Base-by-base conservation (phyloP, 2,329 filamentous ascomycete genomes). In the Emericellopsis cladophorae region DNA sequence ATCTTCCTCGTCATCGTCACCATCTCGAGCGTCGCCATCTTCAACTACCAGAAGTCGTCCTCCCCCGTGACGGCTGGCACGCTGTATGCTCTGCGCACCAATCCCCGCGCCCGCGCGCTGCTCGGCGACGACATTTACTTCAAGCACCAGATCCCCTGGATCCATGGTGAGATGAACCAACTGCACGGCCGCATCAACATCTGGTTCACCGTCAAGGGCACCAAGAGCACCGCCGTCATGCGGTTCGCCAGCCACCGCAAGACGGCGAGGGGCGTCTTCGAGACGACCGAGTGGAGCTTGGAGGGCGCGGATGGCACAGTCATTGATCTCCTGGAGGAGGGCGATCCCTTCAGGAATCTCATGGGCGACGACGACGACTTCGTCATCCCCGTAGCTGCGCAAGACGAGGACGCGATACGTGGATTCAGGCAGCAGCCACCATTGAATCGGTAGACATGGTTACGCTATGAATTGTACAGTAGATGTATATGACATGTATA, bases 21-120 rank as follows among this genome's bases (percentile, higher is more conserved):
- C 38, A 69, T 72, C 42, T 82, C 81, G 49, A 80, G 81, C 49
- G 66, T 93, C 45, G 86, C 83, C 50, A 95, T 98, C 62, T 96
- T 98, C 82, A 98, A 98, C 74, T 96, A 98, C 75, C 90, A 98
- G 61, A 95, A 95, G 62, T 78, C 81, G 43, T 87, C 84, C n/a
- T 87, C 80, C 22, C 84, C 84, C 41, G 76, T 90, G 24, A 84
- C 95, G n/a, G 79, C 79, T 42, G 86, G 84, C 42, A 92, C 88
- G 5, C 75, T 98, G 23, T 98, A 96, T 69, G 84, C 90, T 1
- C 74, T 98, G 47, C 84, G 92, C 48, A 93, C 85, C 3, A 87
- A 82, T 43, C 66, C 75, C 3, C 65, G 69, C 44, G 92, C 88
- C 36, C 79, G 89, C 54, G 79, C 79, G 43, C 66, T 81, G 36